A percentile compares a stretch with the other conserved stretches of the same genome.
These are phyloP conservation scores for Rhizopogon roseolus DNA, from an alignment of 768 basidiomycete genomes.

Conservation along the genomic window DNA sequence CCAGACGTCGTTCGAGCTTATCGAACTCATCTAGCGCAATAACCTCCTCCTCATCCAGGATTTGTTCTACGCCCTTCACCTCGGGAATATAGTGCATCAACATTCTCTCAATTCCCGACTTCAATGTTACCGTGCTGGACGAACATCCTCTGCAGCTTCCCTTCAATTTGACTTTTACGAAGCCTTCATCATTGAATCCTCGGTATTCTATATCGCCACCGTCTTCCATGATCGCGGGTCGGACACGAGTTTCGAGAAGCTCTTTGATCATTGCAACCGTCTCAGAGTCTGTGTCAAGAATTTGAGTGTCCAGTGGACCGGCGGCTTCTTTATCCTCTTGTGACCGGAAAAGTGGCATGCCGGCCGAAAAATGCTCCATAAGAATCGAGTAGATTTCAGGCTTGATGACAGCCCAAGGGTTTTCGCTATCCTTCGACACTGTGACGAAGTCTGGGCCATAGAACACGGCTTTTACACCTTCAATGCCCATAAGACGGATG, in stretches of 20 bases:
- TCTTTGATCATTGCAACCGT: conserved; percentile 99
- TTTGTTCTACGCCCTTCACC: conserved; percentile 87
- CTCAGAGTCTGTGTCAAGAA: conserved; percentile 92
- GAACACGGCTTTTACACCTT: conserved; percentile 85
- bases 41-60: conserved; percentile 85
- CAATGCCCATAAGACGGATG: conserved; percentile 88
- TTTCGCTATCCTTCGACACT: conserved; percentile 85
- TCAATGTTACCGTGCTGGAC: conserved; percentile 91
- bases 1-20: conserved; percentile 75
- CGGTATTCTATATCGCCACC: conserved; percentile 97
- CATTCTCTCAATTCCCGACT: conserved; percentile 98
- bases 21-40: conserved; percentile 85
- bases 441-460: conserved; percentile 99
- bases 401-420: conserved; percentile 86
- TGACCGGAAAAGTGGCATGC: conserved; percentile 78
- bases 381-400: conserved; percentile 94
- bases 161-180: conserved; percentile 89
- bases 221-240: conserved; percentile 98
- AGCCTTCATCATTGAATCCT: conserved; percentile 79
- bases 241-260: conserved; percentile 86
- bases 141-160: conserved; percentile 96
- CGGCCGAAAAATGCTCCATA: conserved; percentile 98
- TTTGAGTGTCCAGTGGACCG: conserved; percentile 90
- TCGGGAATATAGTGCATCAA: conserved; percentile 98
- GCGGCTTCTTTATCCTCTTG: conserved; percentile 75